phyloP scores from a whole-genome alignment of 345 rosid genomes.

The Turritis glabra region DNA sequence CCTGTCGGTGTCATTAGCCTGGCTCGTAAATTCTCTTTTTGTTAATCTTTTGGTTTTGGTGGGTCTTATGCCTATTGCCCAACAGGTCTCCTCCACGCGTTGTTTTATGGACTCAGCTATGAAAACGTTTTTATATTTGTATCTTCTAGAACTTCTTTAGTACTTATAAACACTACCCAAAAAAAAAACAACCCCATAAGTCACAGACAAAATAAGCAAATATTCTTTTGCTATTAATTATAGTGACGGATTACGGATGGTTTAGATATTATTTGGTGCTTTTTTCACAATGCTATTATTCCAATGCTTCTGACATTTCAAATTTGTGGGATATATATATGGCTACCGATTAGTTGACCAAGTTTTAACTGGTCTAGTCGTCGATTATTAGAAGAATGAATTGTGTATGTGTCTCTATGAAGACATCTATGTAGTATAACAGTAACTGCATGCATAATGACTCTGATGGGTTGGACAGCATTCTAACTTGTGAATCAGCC shows the following conservation, averaged over 20 bases:
- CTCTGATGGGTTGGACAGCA: too few relatives aligned
- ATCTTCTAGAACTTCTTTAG: conserved; percentile 8
- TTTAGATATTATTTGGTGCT: background rate
- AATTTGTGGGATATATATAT: background rate
- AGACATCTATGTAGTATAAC: too few relatives aligned
- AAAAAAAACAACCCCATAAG: background rate
- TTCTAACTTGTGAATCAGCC: too few relatives aligned
- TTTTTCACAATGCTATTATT: background rate
- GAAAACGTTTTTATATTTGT: background rate
- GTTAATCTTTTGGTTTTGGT: background rate
- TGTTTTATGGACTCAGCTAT: conserved; percentile 5
- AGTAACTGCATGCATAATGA: too few relatives aligned
- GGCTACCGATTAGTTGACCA: background rate
- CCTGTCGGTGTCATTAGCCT: conserved; percentile 19
- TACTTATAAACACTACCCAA: background rate
- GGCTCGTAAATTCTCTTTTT: background rate
- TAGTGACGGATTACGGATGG: background rate
- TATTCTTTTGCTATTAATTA: background rate
- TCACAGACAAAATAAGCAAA: background rate
- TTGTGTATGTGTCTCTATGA: background rate
- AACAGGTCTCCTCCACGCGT: conserved; percentile 1
- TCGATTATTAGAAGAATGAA: background rate
- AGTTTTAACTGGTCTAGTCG: background rate
- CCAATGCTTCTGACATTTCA: background rate
- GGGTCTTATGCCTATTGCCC: background rate